phyloP scores from a whole-genome alignment of 371 early-diverging fungal species.

The Nosema muscidifuracis region DNA sequence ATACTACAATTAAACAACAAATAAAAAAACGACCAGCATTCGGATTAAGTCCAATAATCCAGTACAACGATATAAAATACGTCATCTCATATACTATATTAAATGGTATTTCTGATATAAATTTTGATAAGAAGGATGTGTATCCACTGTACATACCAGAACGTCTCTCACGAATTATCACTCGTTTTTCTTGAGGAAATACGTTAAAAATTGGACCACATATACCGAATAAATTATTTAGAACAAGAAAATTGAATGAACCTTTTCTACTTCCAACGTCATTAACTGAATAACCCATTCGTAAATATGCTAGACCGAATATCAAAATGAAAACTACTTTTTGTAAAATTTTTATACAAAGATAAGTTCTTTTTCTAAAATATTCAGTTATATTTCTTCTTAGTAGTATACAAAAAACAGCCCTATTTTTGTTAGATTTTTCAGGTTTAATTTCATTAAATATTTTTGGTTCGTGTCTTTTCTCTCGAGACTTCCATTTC shows the following conservation, averaged over 20 bases:
- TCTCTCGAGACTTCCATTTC: constrained; percentile 36
- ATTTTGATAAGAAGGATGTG: constrained; percentile 64
- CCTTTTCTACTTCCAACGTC: constrained; percentile 64
- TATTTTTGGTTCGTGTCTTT: background rate
- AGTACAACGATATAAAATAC: constrained; percentile 58
- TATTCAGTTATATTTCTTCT: constrained; percentile 62
- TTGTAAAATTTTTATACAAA: constrained; percentile 61
- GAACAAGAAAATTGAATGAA: constrained; percentile 62
- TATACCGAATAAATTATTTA: constrained; percentile 63
- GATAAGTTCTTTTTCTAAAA: constrained; percentile 50
- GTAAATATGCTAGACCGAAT: constrained; percentile 36
- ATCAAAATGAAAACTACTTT: constrained; percentile 42
- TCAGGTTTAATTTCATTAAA: background rate
- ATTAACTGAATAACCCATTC: constrained; percentile 51
- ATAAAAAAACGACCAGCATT: constrained; percentile 55
- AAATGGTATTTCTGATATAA: constrained; percentile 57
- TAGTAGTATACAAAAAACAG: constrained; percentile 43
- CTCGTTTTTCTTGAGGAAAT: constrained; percentile 60
- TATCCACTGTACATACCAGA: constrained; percentile 63
- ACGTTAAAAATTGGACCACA: constrained; percentile 62
- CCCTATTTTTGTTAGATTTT: background rate
- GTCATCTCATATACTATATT: constrained; percentile 42
- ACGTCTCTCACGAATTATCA: constrained; percentile 64
- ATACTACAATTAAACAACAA: constrained; percentile 55
- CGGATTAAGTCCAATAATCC: constrained; percentile 62